Evolutionary conservation across 1,139 yeast genomes (phyloP).

Genomic region (Ashbya aceris): DNA sequence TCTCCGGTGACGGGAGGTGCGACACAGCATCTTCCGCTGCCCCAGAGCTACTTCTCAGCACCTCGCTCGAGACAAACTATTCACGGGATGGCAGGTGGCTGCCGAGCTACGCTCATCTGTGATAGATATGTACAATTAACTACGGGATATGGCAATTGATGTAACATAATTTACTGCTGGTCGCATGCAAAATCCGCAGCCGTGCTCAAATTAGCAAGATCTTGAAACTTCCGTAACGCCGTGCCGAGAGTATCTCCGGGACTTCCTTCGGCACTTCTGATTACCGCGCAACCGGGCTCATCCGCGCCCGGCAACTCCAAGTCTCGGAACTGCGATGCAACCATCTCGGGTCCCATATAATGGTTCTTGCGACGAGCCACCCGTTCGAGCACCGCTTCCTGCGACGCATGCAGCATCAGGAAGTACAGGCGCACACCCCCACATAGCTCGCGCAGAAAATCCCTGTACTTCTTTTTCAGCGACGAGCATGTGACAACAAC

Average conservation of each 20-base stretch:
- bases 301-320: slow-evolving; percentile 57
- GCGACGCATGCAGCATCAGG: slow-evolving; percentile 57
- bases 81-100: too few species aligned
- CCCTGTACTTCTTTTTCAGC: slow-evolving; percentile 64
- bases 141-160: too few species aligned
- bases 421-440: slow-evolving; percentile 43
- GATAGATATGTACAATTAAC: too few species aligned
- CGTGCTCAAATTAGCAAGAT: too few species aligned
- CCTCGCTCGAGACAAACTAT: too few species aligned
- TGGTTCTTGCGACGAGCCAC: slow-evolving; percentile 60
- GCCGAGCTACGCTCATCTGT: too few species aligned
- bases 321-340: slow-evolving; percentile 63
- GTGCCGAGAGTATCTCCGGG: slow-evolving; percentile 4
- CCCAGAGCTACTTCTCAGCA: too few species aligned
- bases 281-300: slow-evolving; percentile 21
- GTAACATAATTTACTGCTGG: too few species aligned
- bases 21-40: too few species aligned
- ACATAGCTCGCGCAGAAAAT: slow-evolving; percentile 36
- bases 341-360: slow-evolving; percentile 81
- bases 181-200: too few species aligned
- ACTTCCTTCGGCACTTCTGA: slow-evolving; percentile 6
- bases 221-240: too few species aligned
- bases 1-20: too few species aligned
- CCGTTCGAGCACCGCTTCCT: slow-evolving; percentile 50
- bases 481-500: slow-evolving; percentile 77